A percentile compares a stretch with the other conserved stretches of the same genome.
Evolutionary conservation across 2,329 filamentous ascomycete genomes (phyloP).

Genomic region (Cercospora sp.): DNA sequence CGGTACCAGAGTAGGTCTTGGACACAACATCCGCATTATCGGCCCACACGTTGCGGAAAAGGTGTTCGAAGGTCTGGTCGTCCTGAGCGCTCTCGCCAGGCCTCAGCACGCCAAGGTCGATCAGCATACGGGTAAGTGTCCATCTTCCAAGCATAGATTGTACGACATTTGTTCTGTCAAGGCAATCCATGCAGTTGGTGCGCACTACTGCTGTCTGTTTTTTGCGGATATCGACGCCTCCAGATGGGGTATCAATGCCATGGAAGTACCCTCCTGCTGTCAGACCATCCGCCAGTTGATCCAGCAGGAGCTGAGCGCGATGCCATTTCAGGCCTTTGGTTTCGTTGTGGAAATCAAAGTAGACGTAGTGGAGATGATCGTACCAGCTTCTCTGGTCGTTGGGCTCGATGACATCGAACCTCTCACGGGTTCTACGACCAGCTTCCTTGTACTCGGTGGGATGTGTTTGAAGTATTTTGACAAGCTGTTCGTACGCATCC

Average conservation of each 20-base stretch:
- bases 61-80: constrained; percentile 77
- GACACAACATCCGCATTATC: constrained; percentile 97
- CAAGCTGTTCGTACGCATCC: constrained; percentile 88
- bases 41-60: constrained; percentile 98
- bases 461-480: constrained; percentile 70
- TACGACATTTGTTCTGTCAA: constrained; percentile 96
- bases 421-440: constrained; percentile 68
- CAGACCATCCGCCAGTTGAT: constrained; percentile 75
- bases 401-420: constrained; percentile 76
- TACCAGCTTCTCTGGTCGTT: constrained; percentile 61
- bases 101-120: constrained; percentile 76
- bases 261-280: constrained; percentile 87
- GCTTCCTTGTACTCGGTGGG: constrained; percentile 66
- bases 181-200: constrained; percentile 99
- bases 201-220: constrained; percentile 88
- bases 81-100: constrained; percentile 77
- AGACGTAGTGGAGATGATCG: constrained; percentile 90
- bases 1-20: constrained; percentile 89
- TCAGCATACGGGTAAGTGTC: constrained; percentile 84
- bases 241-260: constrained; percentile 80
- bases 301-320: constrained; percentile 81
- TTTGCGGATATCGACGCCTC: constrained; percentile 75
- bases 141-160: constrained; percentile 94
- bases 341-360: constrained; percentile 98
- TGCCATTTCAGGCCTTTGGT: constrained; percentile 95